Evolutionary conservation across 257 asterid genomes (phyloP).

Genomic region (Anisodus acutangulus): DNA sequence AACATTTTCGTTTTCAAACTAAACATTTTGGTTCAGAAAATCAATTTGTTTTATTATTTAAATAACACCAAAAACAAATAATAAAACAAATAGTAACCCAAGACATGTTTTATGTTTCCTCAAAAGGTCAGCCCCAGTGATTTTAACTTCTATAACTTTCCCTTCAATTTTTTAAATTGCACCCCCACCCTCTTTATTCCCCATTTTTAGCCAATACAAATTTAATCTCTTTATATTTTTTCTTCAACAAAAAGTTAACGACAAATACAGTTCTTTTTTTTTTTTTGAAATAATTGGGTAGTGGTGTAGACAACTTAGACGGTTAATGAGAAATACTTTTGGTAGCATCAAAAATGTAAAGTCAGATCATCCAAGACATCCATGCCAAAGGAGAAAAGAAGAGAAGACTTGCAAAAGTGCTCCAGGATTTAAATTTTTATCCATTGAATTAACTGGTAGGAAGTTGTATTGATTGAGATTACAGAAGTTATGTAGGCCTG

Average conservation of each 20-base stretch:
- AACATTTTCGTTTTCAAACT: neutral
- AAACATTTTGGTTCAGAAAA: conserved; percentile 16
- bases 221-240: neutral
- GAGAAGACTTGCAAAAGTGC: no score
- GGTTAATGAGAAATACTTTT: neutral
- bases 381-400: no score
- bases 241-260: neutral
- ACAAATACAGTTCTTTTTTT: neutral
- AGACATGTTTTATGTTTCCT: neutral
- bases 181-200: neutral
- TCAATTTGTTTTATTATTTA: neutral
- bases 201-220: neutral
- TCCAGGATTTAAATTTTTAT: no score
- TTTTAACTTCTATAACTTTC: conserved; percentile 7
- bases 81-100: conserved; percentile 3
- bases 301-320: neutral
- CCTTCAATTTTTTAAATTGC: neutral
- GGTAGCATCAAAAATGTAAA: neutral
- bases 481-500: no score
- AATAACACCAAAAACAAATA: conserved; percentile 8
- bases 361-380: no score
- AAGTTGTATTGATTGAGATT: no score
- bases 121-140: neutral
- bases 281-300: neutral
- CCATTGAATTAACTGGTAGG: no score